phyloP scores from a whole-genome alignment of 768 basidiomycete species.

The Suillus fuscotomentosus region DNA sequence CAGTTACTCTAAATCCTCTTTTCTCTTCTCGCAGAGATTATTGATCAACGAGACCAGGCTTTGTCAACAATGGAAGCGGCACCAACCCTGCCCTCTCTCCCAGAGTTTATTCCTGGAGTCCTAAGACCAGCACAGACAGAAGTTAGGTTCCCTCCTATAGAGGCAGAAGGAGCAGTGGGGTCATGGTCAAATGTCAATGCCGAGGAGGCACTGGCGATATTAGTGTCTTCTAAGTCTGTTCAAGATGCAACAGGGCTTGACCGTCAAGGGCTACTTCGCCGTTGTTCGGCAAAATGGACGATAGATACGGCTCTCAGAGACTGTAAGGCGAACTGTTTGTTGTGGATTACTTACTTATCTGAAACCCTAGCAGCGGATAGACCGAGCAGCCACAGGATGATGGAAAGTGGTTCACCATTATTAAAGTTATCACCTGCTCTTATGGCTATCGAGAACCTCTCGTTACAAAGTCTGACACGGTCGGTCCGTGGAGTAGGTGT shows the following conservation, averaged over 20 bases:
- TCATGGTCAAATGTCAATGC: conserved; percentile 45
- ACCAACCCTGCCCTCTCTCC: conserved; percentile 35
- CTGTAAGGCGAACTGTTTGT: conserved; percentile 48
- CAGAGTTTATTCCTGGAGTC: conserved; percentile 35
- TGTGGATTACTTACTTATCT: conserved; percentile 7
- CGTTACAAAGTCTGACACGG: conserved; percentile 79
- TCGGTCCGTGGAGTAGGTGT: conserved; percentile 83
- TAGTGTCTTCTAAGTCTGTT: conserved; percentile 52
- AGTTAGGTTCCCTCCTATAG: conserved; percentile 37
- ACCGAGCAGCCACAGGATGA: conserved; percentile 54
- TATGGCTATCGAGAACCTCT: conserved; percentile 91
- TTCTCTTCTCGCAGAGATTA: background rate
- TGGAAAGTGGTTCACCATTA: conserved; percentile 71
- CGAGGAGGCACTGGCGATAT: conserved; percentile 51
- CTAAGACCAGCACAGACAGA: conserved; percentile 46
- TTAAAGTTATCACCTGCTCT: conserved; percentile 81
- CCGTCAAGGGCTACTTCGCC: conserved; percentile 48
- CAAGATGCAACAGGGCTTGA: conserved; percentile 68
- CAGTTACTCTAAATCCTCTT: conserved; percentile 15
- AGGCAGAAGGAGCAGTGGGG: conserved; percentile 19
- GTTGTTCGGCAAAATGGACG: conserved; percentile 66
- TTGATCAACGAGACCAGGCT: conserved; percentile 35
- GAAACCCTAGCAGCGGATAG: conserved; percentile 50
- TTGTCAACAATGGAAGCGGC: conserved; percentile 41
- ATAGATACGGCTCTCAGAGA: conserved; percentile 71